Base-by-base conservation (phyloP, 768 basidiomycete genomes). In the Panellus pusillus region DNA sequence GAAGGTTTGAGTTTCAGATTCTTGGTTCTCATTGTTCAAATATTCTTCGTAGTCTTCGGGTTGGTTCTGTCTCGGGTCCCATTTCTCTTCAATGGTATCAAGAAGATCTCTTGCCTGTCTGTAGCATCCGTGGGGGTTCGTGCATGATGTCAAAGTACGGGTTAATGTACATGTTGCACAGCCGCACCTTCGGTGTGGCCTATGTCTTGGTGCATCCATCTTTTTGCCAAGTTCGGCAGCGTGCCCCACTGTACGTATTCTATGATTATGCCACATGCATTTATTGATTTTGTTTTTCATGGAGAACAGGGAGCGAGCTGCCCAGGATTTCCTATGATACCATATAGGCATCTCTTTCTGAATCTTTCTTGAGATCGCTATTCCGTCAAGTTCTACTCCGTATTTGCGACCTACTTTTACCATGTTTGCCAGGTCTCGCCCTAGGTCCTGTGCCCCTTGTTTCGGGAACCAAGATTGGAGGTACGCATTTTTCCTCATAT, bases 31-130 rank as follows among this genome's bases (percentile, higher is more conserved):
- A 6, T 9, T 1, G 9, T 19, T 12, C 14, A 13, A 2, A 24
- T 20, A 24, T 3, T 47, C 35, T 18, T 60, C 54, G 4, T 44
- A 52, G 19, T 60, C 58, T 15, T 52, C 54, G 0, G 58, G 58
- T 18, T 55, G 54, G 1, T 9, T 12, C 3, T 3, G 12, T 0
- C 38, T 3, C 6, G 60, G 57, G 41, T 55, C 46, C 60, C 57
- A 61, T 44, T 61, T 61, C 1, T 29, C 9, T 3, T 39, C 29
- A 1, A 57, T 17, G 11, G 17, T 11, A 8, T 50, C 20, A 27
- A 57, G 15, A 2, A 61, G n/a, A 7, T 49, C 19, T 12, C 31
- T 12, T 3, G 60, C 60, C 31, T 44, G 27, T 4, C 15, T n/a
- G 32, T 35, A 54, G 47, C 56, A 61, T 3, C 20, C 9, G 27